Percentiles rank a stretch among this genome's conserved stretches.
These are phyloP conservation scores for Aureobasidium leucospermi DNA, from an alignment of 2,329 filamentous ascomycete species.

Conservation along the genomic window DNA sequence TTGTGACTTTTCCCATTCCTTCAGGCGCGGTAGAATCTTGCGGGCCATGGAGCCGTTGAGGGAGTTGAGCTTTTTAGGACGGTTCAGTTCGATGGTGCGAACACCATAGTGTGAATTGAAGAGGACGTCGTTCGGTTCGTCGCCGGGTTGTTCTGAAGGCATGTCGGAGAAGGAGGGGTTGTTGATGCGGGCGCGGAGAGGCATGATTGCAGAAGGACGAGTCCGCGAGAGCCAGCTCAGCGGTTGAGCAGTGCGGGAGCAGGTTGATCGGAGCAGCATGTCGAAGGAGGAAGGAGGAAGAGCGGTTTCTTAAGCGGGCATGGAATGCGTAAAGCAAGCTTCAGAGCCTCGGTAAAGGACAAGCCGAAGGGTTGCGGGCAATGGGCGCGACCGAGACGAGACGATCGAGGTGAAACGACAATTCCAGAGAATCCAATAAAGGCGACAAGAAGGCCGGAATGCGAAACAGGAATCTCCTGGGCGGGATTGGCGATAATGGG, in stretches of 20 bases:
- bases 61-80: conserved; percentile 84
- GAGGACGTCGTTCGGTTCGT: conserved; percentile 83
- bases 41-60: conserved; percentile 90
- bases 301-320: conserved; percentile 7
- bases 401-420: neutral
- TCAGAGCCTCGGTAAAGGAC: conserved; percentile 14
- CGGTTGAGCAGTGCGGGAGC: conserved; percentile 33
- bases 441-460: neutral
- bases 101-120: conserved; percentile 86
- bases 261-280: conserved; percentile 40
- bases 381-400: neutral
- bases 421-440: neutral
- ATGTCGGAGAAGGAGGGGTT: conserved; percentile 23
- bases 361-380: conserved; percentile 2
- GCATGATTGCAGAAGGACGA: conserved; percentile 50
- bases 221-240: conserved; percentile 23
- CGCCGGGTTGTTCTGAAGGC: conserved; percentile 43
- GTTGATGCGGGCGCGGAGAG: conserved; percentile 58
- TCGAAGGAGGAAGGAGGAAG: conserved; percentile 16
- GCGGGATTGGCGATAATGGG: neutral
- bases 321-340: conserved; percentile 10
- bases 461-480: neutral
- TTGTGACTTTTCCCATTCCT: conserved; percentile 91
- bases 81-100: conserved; percentile 87
- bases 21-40: conserved; percentile 81